Evolutionary conservation across 2,329 filamentous ascomycete species (phyloP), one percentile per base, ranked within the genome.

Genomic region (Claviceps quebecensis): DNA sequence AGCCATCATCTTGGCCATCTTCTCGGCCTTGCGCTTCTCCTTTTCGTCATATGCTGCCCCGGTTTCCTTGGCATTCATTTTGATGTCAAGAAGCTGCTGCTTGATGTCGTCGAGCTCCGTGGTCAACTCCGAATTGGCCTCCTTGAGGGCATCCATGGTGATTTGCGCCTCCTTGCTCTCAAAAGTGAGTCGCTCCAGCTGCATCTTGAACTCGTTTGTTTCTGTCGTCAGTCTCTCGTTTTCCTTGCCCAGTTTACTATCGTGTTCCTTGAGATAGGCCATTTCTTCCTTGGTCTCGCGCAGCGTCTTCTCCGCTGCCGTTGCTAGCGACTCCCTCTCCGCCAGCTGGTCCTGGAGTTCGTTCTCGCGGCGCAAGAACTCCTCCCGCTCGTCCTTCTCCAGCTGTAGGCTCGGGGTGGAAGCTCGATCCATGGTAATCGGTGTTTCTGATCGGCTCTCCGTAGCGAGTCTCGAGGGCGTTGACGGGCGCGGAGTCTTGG

Each of bases 1-100:
- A 53, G 93, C 93, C 91, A 98, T 96, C 93, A 98, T 98, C 77
- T 96, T 87, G 44, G 93, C 93, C 93, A 98, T 98, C 70, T 94
- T 93, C 72, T 98, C 93, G 1, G 90, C 88, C 77, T 98, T 98
- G 72, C 89, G 90, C 75, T 89, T 91, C 70, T 97, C 94, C 76
- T 98, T 98, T 70, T 97, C 93, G 60, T 97, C 91, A 19, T 94
- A 72, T 16, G 88, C 84, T 8, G 89, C 89, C 45, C 81, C 89
- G 1, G 86, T 91, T 70, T 97, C 93, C 72, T 93, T 95, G 52
- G 91, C 89, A 59, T 83, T 93, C 86, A 97, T 96, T 72, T 91
- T 91, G 46, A 93, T 89, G 66, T 97, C 90, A 17, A 97, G 76
- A 49, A 98, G 80, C 64, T 96, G 90, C 67, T 96, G 90, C 72